Percentiles rank a stretch among this genome's conserved stretches.
Evolutionary conservation across 306 rosid species (phyloP).

Genomic region (Begonia loranthoides): DNA sequence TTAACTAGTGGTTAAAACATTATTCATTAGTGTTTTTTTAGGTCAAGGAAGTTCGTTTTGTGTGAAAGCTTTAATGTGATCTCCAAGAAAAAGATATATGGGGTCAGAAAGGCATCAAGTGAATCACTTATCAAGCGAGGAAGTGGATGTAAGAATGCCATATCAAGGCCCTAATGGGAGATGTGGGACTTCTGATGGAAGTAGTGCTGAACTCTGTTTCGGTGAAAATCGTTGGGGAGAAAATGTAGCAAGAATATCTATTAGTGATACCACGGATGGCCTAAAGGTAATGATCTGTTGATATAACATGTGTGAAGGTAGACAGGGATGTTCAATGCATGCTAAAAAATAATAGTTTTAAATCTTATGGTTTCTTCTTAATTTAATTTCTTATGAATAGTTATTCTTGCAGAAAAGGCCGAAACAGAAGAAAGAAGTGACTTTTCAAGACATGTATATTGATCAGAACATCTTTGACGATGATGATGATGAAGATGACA

Average conservation of each 20-base stretch:
- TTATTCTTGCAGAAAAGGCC: conserved; percentile 36
- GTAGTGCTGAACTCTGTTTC: conserved; percentile 9
- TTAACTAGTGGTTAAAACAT: neutral
- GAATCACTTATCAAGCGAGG: conserved; percentile 32
- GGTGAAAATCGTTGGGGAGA: conserved; percentile 21
- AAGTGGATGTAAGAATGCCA: conserved; percentile 26
- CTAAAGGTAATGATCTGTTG: conserved; percentile 4
- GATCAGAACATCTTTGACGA: conserved; percentile 36
- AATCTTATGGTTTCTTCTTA: neutral
- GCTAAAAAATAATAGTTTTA: neutral
- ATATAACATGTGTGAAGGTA: conserved; percentile 13
- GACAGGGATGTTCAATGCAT: conserved; percentile 21
- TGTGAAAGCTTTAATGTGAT: conserved; percentile 14
- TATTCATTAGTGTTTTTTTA: neutral
- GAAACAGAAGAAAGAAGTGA: conserved; percentile 44
- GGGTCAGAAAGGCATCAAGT: conserved; percentile 23
- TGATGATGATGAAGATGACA: conserved; percentile 47
- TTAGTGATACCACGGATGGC: conserved; percentile 8
- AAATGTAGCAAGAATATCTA: conserved; percentile 6
- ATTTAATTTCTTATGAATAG: conserved; percentile 2
- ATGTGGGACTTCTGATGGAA: conserved; percentile 21
- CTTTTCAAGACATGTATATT: conserved; percentile 54
- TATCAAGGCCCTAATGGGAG: conserved; percentile 19
- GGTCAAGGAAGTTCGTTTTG: neutral
- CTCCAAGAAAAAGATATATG: conserved; percentile 16